Percentiles rank a stretch among this genome's conserved stretches.
phyloP scores from a whole-genome alignment of 179 eudicot genomes.

The Silene noctiflora region DNA sequence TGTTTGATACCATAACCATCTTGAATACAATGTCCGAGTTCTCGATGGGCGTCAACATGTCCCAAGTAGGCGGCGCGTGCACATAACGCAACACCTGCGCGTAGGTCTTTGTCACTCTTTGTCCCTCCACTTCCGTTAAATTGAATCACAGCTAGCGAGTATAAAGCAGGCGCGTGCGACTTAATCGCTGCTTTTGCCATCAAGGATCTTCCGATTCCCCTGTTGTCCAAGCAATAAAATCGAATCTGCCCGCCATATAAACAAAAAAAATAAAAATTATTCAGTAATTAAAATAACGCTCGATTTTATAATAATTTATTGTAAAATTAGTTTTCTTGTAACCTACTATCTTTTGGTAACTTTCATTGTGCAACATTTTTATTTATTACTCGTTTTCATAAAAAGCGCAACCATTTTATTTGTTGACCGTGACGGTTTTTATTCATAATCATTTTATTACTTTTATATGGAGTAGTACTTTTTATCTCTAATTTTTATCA shows the following conservation, averaged over 20 bases:
- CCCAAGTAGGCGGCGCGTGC: slow-evolving; percentile 62
- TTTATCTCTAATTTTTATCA: too few species aligned
- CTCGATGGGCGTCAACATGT: slow-evolving; percentile 57
- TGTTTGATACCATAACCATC: slow-evolving; percentile 60
- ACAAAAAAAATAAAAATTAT: background rate
- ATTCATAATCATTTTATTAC: too few species aligned
- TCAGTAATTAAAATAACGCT: background rate
- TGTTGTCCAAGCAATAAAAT: slow-evolving; percentile 49
- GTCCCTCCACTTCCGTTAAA: slow-evolving; percentile 67
- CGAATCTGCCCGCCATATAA: slow-evolving; percentile 29
- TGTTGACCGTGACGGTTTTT: too few species aligned
- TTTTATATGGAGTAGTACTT: too few species aligned
- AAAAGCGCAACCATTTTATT: too few species aligned
- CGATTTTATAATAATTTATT: slow-evolving; percentile 13
- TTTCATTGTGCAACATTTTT: too few species aligned
- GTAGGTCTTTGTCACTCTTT: slow-evolving; percentile 49
- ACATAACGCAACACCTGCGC: slow-evolving; percentile 59
- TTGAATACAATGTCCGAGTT: slow-evolving; percentile 66
- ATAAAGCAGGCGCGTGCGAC: slow-evolving; percentile 47
- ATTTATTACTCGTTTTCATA: too few species aligned
- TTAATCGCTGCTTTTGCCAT: slow-evolving; percentile 59
- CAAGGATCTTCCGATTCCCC: slow-evolving; percentile 48
- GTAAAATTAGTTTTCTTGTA: too few species aligned
- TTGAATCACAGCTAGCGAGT: slow-evolving; percentile 55
- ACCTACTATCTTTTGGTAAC: too few species aligned